Percentiles rank a stretch among this genome's conserved stretches.
Evolutionary conservation across 2,329 filamentous ascomycete species (phyloP).

Genomic region (Pseudopyricularia javanii): DNA sequence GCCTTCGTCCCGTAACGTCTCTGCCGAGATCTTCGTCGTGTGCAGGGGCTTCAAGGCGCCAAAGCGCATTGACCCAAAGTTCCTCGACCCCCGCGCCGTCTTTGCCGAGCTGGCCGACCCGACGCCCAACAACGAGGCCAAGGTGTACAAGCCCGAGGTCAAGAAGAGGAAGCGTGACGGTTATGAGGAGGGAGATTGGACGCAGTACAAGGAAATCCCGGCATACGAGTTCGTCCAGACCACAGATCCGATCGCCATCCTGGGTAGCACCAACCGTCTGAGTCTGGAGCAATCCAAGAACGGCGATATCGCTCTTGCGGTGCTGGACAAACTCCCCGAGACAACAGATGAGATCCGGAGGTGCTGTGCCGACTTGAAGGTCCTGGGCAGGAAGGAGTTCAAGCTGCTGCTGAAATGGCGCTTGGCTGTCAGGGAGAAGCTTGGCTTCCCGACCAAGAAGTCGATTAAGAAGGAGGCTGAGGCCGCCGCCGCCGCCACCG

Average conservation of each 20-base stretch:
- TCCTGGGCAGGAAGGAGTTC: constrained; percentile 90
- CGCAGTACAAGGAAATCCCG: constrained; percentile 76
- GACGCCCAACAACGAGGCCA: constrained; percentile 89
- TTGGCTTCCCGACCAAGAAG: constrained; percentile 75
- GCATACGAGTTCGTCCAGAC: constrained; percentile 93
- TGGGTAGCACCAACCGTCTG: constrained; percentile 75
- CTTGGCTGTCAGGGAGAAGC: constrained; percentile 76
- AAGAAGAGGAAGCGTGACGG: constrained; percentile 97
- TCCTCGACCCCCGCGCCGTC: constrained; percentile 78
- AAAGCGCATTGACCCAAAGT: constrained; percentile 82
- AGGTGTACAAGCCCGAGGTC: constrained; percentile 92
- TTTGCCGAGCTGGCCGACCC: constrained; percentile 84
- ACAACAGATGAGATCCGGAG: constrained; percentile 71
- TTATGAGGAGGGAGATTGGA: constrained; percentile 94
- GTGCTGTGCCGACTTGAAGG: constrained; percentile 75
- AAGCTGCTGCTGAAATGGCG: constrained; percentile 83
- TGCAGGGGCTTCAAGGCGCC: constrained; percentile 92
- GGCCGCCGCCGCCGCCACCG: constrained; percentile 19
- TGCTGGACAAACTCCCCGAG: constrained; percentile 73
- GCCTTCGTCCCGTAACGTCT: constrained; percentile 88
- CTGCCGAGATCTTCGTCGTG: constrained; percentile 96
- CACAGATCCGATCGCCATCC: constrained; percentile 80
- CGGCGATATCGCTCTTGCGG: constrained; percentile 75
- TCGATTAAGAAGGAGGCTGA: constrained; percentile 28
- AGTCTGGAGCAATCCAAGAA: constrained; percentile 71